Percentiles rank a stretch among this genome's conserved stretches.
Conservation (phyloP, 2,329 filamentous ascomycete genomes). For the Fusarium citri region DNA sequence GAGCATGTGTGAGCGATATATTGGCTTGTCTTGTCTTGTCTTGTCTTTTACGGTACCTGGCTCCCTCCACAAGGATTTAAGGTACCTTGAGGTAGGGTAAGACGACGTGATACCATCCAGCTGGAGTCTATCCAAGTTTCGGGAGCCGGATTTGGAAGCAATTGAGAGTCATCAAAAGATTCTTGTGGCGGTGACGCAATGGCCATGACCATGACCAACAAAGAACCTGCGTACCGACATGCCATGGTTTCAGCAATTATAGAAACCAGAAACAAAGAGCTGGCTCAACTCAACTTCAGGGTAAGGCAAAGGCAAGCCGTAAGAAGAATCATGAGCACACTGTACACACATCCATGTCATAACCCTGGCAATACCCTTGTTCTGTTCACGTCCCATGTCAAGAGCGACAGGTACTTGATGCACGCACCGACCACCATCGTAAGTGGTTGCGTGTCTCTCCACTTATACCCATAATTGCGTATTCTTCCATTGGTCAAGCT, state of each 20-base stretch:
- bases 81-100: neutral
- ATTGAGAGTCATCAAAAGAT: neutral
- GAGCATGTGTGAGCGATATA: neutral
- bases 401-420: slow-evolving; percentile 33
- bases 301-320: slow-evolving; percentile 5
- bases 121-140: slow-evolving; percentile 7
- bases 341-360: slow-evolving; percentile 8
- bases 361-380: neutral
- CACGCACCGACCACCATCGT: slow-evolving; percentile 41
- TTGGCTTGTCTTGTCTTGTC: slow-evolving; percentile 6
- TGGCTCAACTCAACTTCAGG: neutral
- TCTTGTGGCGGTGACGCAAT: slow-evolving; percentile 15
- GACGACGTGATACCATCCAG: slow-evolving; percentile 19
- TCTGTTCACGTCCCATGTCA: slow-evolving; percentile 2
- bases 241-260: neutral
- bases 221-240: neutral
- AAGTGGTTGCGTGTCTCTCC: slow-evolving; percentile 43
- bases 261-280: slow-evolving; percentile 1
- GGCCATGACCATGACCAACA: neutral
- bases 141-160: neutral
- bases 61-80: neutral
- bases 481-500: slow-evolving; percentile 29
- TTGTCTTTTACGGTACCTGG: slow-evolving; percentile 1
- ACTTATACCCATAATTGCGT: slow-evolving; percentile 15
- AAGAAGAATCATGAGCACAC: neutral